These are phyloP conservation scores for Penicillium sp. DNA, from an alignment of 2,329 filamentous ascomycete species.

Conservation along the genomic window DNA sequence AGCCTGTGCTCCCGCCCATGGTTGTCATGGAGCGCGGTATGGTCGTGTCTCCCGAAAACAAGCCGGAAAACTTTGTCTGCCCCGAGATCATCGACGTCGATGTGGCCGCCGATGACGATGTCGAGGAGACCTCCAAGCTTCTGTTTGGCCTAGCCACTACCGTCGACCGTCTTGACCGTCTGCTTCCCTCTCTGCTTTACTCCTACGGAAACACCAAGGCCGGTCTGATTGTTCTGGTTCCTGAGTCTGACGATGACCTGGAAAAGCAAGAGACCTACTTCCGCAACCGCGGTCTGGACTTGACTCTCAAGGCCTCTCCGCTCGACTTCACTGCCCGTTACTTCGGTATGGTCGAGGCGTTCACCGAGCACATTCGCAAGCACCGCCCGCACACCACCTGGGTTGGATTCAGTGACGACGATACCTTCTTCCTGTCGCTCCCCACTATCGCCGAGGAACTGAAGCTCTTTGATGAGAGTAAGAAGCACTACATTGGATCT, in stretches of 20 bases:
- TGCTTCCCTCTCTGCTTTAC: constrained; percentile 43
- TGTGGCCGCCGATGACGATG: constrained; percentile 39
- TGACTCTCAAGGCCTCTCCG: constrained; percentile 41
- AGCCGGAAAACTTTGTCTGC: constrained; percentile 35
- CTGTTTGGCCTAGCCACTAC: constrained; percentile 45
- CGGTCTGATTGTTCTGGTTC: constrained; percentile 41
- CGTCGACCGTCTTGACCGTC: constrained; percentile 42
- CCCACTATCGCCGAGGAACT: constrained; percentile 39
- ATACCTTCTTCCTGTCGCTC: constrained; percentile 45
- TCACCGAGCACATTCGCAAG: constrained; percentile 38
- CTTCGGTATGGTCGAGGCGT: constrained; percentile 43
- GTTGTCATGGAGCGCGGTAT: constrained; percentile 40
- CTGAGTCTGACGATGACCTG: constrained; percentile 41
- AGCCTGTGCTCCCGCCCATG: constrained; percentile 40
- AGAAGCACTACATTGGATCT: constrained; percentile 45
- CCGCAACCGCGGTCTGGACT: constrained; percentile 42
- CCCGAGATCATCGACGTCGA: constrained; percentile 42
- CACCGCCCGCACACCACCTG: constrained; percentile 42
- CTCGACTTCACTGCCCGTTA: constrained; percentile 45
- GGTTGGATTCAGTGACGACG: constrained; percentile 46
- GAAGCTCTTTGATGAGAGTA: constrained; percentile 39
- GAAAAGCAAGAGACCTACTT: constrained; percentile 42
- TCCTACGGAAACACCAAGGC: constrained; percentile 44
- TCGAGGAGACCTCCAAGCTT: constrained; percentile 42
- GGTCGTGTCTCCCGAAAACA: constrained; percentile 35